Conservation (phyloP, 768 basidiomycete species). For the Agrocybe pediades region DNA sequence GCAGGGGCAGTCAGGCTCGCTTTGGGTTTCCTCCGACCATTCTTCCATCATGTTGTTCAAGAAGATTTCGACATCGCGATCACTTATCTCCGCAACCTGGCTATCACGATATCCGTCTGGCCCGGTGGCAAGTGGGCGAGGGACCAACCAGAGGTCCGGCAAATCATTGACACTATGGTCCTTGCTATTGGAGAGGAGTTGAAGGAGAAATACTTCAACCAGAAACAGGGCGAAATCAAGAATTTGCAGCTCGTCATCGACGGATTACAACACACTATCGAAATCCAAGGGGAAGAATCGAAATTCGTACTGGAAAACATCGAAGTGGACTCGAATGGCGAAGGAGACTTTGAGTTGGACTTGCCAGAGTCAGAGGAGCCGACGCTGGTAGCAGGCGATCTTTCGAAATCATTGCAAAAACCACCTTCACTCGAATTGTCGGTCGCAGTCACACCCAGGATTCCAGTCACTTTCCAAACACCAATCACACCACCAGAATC, state of each 20-base stretch:
- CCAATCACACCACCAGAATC: conserved; percentile 38
- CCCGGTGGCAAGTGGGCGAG: conserved; percentile 69
- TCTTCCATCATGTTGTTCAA: conserved; percentile 58
- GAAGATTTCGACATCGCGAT: conserved; percentile 38
- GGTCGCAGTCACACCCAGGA: conserved; percentile 19
- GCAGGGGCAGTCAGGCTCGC: conserved; percentile 69
- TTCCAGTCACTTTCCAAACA: conserved; percentile 26
- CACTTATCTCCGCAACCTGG: conserved; percentile 37
- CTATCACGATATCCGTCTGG: conserved; percentile 62
- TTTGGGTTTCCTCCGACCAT: conserved; percentile 65
- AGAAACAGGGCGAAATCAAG: conserved; percentile 41
- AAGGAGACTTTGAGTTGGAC: conserved; percentile 22
- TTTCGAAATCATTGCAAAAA: neutral
- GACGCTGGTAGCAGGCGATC: conserved; percentile 18
- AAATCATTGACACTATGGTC: conserved; percentile 59
- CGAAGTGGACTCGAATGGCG: conserved; percentile 21
- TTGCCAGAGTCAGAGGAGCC: conserved; percentile 24
- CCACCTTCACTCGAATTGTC: conserved; percentile 19
- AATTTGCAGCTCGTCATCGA: conserved; percentile 52
- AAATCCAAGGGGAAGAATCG: conserved; percentile 8
- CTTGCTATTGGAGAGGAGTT: conserved; percentile 69
- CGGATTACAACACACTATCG: conserved; percentile 34
- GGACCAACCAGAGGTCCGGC: conserved; percentile 63
- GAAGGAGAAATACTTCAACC: conserved; percentile 40
- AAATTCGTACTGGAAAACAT: conserved; percentile 5